These are phyloP conservation scores for Letharia lupina DNA, from an alignment of 495 filamentous ascomycete genomes.

Conservation along the genomic window DNA sequence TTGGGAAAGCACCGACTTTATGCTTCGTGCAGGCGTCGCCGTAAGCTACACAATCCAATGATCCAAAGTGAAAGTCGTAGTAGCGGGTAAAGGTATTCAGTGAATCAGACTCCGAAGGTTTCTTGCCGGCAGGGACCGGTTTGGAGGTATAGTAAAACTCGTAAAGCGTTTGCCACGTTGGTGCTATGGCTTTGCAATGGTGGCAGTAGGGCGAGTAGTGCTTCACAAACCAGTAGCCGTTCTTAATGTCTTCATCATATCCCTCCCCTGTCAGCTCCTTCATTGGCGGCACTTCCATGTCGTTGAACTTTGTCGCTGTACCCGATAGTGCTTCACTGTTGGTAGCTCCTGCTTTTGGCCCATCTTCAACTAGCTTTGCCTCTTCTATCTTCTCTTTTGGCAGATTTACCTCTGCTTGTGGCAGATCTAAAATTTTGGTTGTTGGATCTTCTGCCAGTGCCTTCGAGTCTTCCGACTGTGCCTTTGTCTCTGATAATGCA, in stretches of 20 bases:
- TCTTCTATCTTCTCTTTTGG: constrained; percentile 9
- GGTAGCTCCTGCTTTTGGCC: constrained; percentile 25
- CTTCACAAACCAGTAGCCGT: constrained; percentile 69
- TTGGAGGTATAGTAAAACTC: constrained; percentile 96
- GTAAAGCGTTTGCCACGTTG: constrained; percentile 85
- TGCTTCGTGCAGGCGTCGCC: constrained; percentile 63
- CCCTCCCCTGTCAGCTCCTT: constrained; percentile 50
- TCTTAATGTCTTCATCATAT: constrained; percentile 49
- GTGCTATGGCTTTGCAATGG: constrained; percentile 74
- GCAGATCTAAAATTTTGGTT: background rate
- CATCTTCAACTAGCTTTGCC: constrained; percentile 16
- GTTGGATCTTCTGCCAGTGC: constrained; percentile 12
- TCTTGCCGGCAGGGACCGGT: constrained; percentile 43
- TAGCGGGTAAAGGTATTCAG: constrained; percentile 58
- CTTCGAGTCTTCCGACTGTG: constrained; percentile 8
- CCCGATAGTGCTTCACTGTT: constrained; percentile 25
- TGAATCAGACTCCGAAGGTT: constrained; percentile 39
- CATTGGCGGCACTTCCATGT: constrained; percentile 65
- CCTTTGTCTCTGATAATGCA: constrained; percentile 19
- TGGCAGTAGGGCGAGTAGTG: constrained; percentile 67
- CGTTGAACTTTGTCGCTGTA: constrained; percentile 64
- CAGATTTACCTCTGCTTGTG: constrained; percentile 6
- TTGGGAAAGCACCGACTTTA: constrained; percentile 59
- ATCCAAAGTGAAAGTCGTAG: constrained; percentile 85
- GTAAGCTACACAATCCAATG: constrained; percentile 74